These are phyloP conservation scores for Picea sitchensis DNA, from an alignment of 75 land plant genomes.

Conservation along the genomic window DNA sequence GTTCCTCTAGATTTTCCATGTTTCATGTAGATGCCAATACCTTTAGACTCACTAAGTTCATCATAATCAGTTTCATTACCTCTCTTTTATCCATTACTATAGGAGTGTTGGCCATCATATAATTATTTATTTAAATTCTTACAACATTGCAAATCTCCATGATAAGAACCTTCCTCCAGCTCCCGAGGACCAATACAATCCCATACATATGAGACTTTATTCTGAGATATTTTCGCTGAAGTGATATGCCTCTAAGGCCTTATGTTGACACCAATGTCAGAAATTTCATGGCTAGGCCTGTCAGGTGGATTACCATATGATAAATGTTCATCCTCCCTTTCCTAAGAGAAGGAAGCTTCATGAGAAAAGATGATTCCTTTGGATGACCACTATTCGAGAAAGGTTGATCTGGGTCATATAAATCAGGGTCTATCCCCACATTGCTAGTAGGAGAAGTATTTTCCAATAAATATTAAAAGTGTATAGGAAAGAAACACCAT, in stretches of 20 bases:
- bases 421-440: conserved; percentile 51
- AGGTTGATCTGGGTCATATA: conserved; percentile 98
- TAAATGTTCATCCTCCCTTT: conserved; percentile 30
- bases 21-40: not conserved
- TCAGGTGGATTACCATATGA: conserved; percentile 37
- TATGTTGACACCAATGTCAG: conserved; percentile 15
- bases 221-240: conserved; percentile 12
- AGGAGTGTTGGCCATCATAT: not conserved
- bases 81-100: not conserved
- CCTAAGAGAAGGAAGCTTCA: conserved; percentile 30
- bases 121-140: not conserved
- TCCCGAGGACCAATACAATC: conserved; percentile 44
- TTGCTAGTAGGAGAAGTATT: conserved; percentile 4
- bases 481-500: not conserved
- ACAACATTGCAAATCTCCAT: not conserved
- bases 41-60: not conserved
- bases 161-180: not conserved
- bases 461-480: not conserved
- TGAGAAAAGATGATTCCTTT: conserved; percentile 34
- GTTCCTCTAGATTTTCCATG: not conserved
- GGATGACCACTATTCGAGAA: conserved; percentile 65
- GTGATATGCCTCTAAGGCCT: conserved; percentile 13
- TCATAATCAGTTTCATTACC: not conserved
- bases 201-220: conserved; percentile 53
- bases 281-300: not conserved